A percentile compares a stretch with the other conserved stretches of the same genome.
phyloP scores from a whole-genome alignment of 768 basidiomycete genomes.

The Pisolithus microcarpus region DNA sequence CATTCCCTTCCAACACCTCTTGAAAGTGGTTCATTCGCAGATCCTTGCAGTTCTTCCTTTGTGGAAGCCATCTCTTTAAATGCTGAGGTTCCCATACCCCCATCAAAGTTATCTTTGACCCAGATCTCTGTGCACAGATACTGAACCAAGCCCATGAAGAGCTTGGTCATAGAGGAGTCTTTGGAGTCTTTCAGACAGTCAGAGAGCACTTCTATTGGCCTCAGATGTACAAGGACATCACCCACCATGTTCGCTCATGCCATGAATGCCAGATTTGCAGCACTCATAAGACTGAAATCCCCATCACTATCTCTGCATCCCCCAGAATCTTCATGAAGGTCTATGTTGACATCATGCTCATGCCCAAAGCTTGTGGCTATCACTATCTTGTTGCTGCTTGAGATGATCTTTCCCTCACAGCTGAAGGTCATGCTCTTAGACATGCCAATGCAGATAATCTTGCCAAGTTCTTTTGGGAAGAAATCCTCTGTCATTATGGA shows the following conservation, averaged over 20 bases:
- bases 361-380: neutral
- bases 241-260: constrained; percentile 11
- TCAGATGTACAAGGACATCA: constrained; percentile 13
- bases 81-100: too few relatives aligned
- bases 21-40: too few relatives aligned
- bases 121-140: too few relatives aligned
- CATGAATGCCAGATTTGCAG: constrained; percentile 27
- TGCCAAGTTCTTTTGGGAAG: constrained; percentile 12
- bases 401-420: neutral
- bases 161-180: too few relatives aligned
- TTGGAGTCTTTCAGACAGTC: too few relatives aligned
- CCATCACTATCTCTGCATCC: constrained; percentile 1
- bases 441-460: neutral
- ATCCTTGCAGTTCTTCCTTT: too few relatives aligned
- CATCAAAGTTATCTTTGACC: too few relatives aligned
- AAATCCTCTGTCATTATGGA: constrained; percentile 10
- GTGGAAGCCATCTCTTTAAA: too few relatives aligned
- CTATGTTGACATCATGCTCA: neutral
- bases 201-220: neutral
- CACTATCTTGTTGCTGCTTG: constrained; percentile 12
- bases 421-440: constrained; percentile 25
- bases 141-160: too few relatives aligned
- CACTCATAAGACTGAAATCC: constrained; percentile 15
- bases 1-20: too few relatives aligned
- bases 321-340: constrained; percentile 9